Evolutionary conservation across 2,329 filamentous ascomycete species (phyloP).

Genomic region (Pseudocercospora eumusae): DNA sequence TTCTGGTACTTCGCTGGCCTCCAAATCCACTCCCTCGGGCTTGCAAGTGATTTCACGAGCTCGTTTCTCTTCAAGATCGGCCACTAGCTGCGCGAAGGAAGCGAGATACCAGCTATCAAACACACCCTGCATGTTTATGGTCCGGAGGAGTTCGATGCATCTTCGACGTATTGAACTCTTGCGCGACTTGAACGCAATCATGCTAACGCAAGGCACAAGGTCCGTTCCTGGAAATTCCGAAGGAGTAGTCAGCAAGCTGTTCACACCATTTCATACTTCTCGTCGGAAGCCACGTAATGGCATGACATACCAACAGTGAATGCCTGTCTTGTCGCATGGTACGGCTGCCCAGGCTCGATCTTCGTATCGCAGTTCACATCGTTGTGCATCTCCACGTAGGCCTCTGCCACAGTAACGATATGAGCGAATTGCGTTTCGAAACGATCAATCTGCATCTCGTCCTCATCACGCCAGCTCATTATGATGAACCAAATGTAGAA

Average conservation of each 20-base stretch:
- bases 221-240: slow-evolving; percentile 16
- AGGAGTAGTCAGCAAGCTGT: background rate
- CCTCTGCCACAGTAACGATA: slow-evolving; percentile 19
- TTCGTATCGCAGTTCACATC: slow-evolving; percentile 8
- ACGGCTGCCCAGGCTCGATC: background rate
- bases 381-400: slow-evolving; percentile 22
- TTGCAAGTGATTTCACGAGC: slow-evolving; percentile 22
- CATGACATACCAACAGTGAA: slow-evolving; percentile 16
- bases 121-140: slow-evolving; percentile 24
- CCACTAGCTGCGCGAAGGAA: slow-evolving; percentile 20
- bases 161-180: slow-evolving; percentile 16
- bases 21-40: slow-evolving; percentile 18
- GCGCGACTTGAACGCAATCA: slow-evolving; percentile 25
- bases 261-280: background rate
- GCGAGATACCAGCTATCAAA: slow-evolving; percentile 26
- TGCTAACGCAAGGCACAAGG: slow-evolving; percentile 21
- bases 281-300: background rate
- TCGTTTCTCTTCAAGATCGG: slow-evolving; percentile 21
- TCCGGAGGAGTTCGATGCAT: slow-evolving; percentile 17
- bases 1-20: slow-evolving; percentile 22
- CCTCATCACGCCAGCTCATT: slow-evolving; percentile 23
- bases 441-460: slow-evolving; percentile 23
- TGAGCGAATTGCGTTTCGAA: slow-evolving; percentile 24
- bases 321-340: slow-evolving; percentile 16
- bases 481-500: slow-evolving; percentile 26